Evolutionary conservation across 352 stramenopile species (phyloP), one percentile per base, ranked within the genome.

Genomic region (Pythium myriotylum): DNA sequence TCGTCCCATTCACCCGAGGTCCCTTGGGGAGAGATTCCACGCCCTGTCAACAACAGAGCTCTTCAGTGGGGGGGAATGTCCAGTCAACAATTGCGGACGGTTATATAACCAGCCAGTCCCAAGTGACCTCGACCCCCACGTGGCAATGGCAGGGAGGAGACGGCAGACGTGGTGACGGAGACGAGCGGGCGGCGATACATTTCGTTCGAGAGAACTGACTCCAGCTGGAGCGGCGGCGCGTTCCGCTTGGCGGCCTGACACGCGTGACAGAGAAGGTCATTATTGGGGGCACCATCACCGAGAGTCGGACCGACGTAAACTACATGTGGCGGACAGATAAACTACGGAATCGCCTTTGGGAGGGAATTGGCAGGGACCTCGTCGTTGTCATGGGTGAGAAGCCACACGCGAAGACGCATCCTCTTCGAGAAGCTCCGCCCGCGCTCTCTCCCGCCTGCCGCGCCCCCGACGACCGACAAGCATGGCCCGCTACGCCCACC

Each of bases 21-120:
- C n/a, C 39, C 56, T 54, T 19, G 19, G 32, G 32, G 32, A 39
- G 52, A 27, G n/a, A n/a, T n/a, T n/a, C n/a, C 20, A 14, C 4
- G 43, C 16, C 35, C 4, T 24, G n/a, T 53, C 35, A 17, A 10
- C 37, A 43, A 14, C 17, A 17, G 46, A 24, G 23, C 24, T n/a
- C n/a, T n/a, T n/a, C n/a, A n/a, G n/a, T n/a, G n/a, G n/a, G 47
- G 47, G 43, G 43, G 23, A 29, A 2, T 62, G 54, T 55, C 59
- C 57, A 63, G 51, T 73, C 65, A 65, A 73, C 59, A 73, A 73
- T 73, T 55, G 19, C 37, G 54, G 46, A 68, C 61, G 39, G 61
- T 68, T 59, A 68, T 39, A 22, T 68, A 40, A 42, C 20, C 26
- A 32, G 8, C 54, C 17, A 42, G 22, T 50, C n/a, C 37, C 22